phyloP scores from a whole-genome alignment of 139 green algal genomes.

The Volvox africanus region DNA sequence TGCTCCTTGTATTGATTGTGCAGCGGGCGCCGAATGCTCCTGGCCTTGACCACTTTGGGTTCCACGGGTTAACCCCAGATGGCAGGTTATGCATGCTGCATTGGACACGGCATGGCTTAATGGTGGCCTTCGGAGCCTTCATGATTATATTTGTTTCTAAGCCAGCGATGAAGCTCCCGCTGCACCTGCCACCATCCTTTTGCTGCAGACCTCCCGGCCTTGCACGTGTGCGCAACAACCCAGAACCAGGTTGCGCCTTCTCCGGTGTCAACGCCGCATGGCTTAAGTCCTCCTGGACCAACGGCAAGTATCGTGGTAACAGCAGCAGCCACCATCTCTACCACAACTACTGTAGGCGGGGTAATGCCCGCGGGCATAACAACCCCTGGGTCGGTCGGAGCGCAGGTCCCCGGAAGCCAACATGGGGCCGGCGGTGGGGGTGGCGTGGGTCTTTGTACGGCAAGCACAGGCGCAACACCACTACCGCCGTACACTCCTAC shows the following conservation, averaged over 20 bases:
- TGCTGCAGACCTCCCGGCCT: not conserved
- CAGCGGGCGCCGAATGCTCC: too few species aligned
- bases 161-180: too few species aligned
- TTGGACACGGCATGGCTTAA: too few species aligned
- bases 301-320: not conserved
- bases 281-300: not conserved
- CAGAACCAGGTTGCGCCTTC: not conserved
- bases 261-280: not conserved
- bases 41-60: too few species aligned
- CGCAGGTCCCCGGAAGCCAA: not conserved
- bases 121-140: too few species aligned
- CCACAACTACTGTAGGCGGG: not conserved
- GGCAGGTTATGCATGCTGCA: too few species aligned
- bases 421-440: not conserved
- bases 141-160: too few species aligned
- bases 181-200: not conserved
- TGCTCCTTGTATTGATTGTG: too few species aligned
- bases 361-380: not conserved
- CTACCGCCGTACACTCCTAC: conserved; percentile 16
- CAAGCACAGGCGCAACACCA: conserved; percentile 9
- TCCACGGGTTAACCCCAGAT: too few species aligned
- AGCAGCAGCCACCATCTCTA: not conserved
- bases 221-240: not conserved
- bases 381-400: not conserved
- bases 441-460: not conserved